A percentile compares a stretch with the other conserved stretches of the same genome.
These are phyloP conservation scores for Mucor racemosus DNA, from an alignment of 371 early-diverging fungal species.

Conservation along the genomic window DNA sequence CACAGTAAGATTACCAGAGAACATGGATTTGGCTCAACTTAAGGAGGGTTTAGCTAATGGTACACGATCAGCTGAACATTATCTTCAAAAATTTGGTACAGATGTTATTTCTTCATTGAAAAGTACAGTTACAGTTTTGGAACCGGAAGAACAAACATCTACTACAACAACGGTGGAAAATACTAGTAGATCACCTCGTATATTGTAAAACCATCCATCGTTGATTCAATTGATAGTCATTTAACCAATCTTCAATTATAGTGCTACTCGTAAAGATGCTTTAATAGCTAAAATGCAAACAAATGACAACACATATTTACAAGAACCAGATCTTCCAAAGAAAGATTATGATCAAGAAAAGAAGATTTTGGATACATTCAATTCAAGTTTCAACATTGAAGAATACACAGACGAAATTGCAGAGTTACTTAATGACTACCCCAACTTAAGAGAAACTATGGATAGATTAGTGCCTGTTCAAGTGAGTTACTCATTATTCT, in stretches of 20 bases:
- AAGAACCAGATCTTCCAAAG: constrained; percentile 25
- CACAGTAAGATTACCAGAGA: constrained; percentile 46
- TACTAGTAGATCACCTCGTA: constrained; percentile 25
- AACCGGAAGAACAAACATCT: constrained; percentile 34
- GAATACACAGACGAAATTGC: constrained; percentile 54
- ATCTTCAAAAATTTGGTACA: constrained; percentile 50
- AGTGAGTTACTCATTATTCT: constrained; percentile 49
- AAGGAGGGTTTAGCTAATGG: constrained; percentile 48
- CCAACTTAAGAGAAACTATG: constrained; percentile 50
- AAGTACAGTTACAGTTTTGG: constrained; percentile 44
- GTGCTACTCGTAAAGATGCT: constrained; percentile 51
- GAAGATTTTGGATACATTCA: constrained; percentile 40
- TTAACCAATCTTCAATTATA: neutral
- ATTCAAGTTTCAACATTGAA: constrained; percentile 39
- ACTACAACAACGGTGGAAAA: constrained; percentile 13
- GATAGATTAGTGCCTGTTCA: constrained; percentile 53
- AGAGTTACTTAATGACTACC: constrained; percentile 37
- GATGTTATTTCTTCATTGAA: constrained; percentile 46
- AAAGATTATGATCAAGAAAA: constrained; percentile 26
- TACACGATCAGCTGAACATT: constrained; percentile 56
- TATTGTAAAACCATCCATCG: constrained; percentile 27
- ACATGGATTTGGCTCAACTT: constrained; percentile 44
- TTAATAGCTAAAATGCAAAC: constrained; percentile 46
- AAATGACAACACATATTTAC: constrained; percentile 38
- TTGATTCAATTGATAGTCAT: neutral